Evolutionary conservation across 129 eudicot species (phyloP).

Genomic region (Calendula officinalis): DNA sequence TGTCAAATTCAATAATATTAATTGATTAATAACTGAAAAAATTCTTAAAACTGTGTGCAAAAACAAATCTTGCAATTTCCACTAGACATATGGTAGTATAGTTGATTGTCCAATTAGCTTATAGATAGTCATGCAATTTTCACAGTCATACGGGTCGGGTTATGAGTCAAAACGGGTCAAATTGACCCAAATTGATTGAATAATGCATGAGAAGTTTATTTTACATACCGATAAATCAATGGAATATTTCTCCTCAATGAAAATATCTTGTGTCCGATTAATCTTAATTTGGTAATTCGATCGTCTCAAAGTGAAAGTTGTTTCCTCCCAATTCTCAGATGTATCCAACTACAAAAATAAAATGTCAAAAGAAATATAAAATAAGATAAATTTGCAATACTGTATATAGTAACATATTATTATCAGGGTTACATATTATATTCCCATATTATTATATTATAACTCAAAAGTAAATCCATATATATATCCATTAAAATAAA

Average conservation of each 20-base stretch:
- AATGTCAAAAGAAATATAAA: background rate
- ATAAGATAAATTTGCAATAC: constrained; percentile 8
- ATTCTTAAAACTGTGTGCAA: background rate
- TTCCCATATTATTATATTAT: too few relatives aligned
- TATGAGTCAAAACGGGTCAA: background rate
- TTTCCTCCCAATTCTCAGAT: constrained; percentile 72
- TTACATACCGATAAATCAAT: constrained; percentile 63
- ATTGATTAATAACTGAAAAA: too few relatives aligned
- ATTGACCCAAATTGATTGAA: background rate
- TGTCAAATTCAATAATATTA: too few relatives aligned
- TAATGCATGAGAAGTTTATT: background rate
- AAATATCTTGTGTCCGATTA: constrained; percentile 40
- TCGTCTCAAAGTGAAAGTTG: constrained; percentile 63
- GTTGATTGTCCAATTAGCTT: constrained; percentile 7
- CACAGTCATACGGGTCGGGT: background rate
- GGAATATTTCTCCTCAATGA: constrained; percentile 65
- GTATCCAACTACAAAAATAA: constrained; percentile 55
- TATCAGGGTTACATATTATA: too few relatives aligned
- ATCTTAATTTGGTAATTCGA: constrained; percentile 70
- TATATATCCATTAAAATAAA: too few relatives aligned
- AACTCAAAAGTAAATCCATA: too few relatives aligned
- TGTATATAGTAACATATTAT: too few relatives aligned
- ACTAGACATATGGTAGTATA: background rate
- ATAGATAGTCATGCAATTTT: too few relatives aligned
- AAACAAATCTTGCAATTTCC: too few relatives aligned